Evolutionary conservation across 768 basidiomycete species (phyloP), one percentile per base, ranked within the genome.

Genomic region (Hericium erinaceus): DNA sequence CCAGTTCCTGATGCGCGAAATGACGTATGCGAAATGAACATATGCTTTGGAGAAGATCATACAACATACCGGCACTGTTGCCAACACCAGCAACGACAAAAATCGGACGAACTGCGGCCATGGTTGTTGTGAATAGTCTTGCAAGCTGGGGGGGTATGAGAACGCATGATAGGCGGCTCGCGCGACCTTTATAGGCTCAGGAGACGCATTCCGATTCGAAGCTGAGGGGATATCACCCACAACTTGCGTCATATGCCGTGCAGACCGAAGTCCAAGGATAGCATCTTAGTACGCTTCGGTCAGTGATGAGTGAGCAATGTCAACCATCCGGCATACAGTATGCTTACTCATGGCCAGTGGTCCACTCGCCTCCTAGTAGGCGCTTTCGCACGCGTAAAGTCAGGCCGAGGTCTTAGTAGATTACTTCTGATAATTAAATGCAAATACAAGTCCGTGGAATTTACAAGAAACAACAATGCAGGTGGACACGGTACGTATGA

Each of bases 81-180:
- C 76, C 76, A 15, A 76, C 58, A 26, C 76, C 76, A 5, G 72
- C 74, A 38, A 77, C 69, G 52, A 77, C 68, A 52, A 74, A 64
- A 59, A 77, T 65, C 13, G 74, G 73, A 22, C 67, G 65, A 72
- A 70, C 39, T 10, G n/a, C 15, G 16, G n/a, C 20, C n/a, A 46
- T 9, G 10, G 18, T 9, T 24, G 22, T 51, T 51, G 49, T 20
- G 24, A 9, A 26, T 51, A 9, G 49, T 10, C 13, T 51, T 20
- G 11, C n/a, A 20, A 46, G 41, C 41, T 44, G 15, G 41, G n/a
- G 15, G 9, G 44, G 15, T 9, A 46, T 13, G 44, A 20, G 44
- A 18, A 18, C 10, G 12, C n/a, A 46, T 18, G 16, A 46, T 16
- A 46, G 15, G n/a, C n/a, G 12, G 44, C 15, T 46, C 20, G n/a